A percentile compares a stretch with the other conserved stretches of the same genome.
phyloP scores from a whole-genome alignment of 169 alveolate genomes.

The Eimeria tenella region DNA sequence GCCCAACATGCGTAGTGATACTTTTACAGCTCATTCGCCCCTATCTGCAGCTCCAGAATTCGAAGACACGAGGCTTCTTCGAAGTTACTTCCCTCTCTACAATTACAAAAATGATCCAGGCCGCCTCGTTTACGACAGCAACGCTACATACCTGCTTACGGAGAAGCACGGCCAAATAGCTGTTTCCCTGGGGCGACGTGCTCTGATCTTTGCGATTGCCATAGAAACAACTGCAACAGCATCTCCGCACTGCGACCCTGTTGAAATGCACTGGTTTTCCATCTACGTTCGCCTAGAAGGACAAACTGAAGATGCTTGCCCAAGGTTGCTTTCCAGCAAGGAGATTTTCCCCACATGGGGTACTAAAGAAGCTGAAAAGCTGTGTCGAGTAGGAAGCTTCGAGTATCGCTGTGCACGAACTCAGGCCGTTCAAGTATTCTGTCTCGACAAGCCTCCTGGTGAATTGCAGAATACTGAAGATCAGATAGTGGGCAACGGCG shows the following conservation, averaged over 20 bases:
- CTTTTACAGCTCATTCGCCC: not conserved
- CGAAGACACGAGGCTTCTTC: not conserved
- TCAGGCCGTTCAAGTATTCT: conserved; percentile 18
- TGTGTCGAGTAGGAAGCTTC: conserved; percentile 36
- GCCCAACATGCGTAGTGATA: not conserved
- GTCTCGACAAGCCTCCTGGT: not conserved
- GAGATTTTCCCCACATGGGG: not conserved
- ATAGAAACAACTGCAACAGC: conserved; percentile 10
- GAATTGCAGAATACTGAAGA: not conserved
- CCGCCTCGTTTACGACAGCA: not conserved
- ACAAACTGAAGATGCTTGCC: not conserved
- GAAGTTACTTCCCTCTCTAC: conserved; percentile 29
- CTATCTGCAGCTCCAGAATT: not conserved
- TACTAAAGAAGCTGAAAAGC: not conserved
- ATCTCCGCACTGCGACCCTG: not conserved
- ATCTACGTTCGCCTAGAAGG: conserved; percentile 21
- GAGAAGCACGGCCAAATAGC: conserved; percentile 10
- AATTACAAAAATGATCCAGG: conserved; percentile 46
- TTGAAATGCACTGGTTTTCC: conserved; percentile 33
- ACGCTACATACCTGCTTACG: conserved; percentile 5
- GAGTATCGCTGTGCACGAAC: not conserved
- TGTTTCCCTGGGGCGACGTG: conserved; percentile 2
- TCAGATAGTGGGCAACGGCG: not conserved
- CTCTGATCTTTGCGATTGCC: conserved; percentile 36
- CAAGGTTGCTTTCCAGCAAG: not conserved